Evolutionary conservation across 441 rosid genomes (phyloP).

Genomic region (Mallotus japonicus): DNA sequence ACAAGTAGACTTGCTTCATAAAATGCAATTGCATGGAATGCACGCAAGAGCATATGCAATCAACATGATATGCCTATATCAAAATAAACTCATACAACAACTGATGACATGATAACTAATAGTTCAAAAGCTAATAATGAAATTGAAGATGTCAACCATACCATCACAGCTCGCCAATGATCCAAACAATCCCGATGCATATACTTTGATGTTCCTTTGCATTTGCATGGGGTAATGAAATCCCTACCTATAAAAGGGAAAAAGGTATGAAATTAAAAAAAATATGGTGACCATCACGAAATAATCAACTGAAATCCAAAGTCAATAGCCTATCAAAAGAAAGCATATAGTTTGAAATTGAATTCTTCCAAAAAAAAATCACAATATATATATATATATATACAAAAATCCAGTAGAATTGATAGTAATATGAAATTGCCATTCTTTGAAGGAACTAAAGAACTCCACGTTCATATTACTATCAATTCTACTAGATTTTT

Average conservation of each 20-base stretch:
- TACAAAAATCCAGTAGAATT: too few species aligned
- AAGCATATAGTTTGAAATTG: neutral
- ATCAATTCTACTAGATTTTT: too few species aligned
- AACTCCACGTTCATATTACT: too few species aligned
- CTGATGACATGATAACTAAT: neutral
- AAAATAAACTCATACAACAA: neutral
- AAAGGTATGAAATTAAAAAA: conserved; percentile 22
- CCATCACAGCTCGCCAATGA: conserved; percentile 97
- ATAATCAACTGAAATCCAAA: neutral
- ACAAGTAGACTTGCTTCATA: neutral
- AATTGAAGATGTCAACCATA: conserved; percentile 21
- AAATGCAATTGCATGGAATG: conserved; percentile 2
- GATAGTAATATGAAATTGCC: too few species aligned
- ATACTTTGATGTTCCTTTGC: conserved; percentile 97
- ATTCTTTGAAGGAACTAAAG: too few species aligned
- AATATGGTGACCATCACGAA: conserved; percentile 10
- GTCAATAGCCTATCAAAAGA: neutral
- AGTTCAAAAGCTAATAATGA: neutral
- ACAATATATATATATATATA: too few species aligned
- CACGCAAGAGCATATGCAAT: neutral
- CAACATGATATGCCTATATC: conserved; percentile 4
- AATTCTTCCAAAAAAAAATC: too few species aligned
- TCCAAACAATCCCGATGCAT: conserved; percentile 98
- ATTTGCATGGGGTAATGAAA: conserved; percentile 98
- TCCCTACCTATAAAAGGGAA: conserved; percentile 63